These are phyloP conservation scores for Pseudocercospora fuligena DNA, from an alignment of 2,329 filamentous ascomycete genomes.

Conservation along the genomic window DNA sequence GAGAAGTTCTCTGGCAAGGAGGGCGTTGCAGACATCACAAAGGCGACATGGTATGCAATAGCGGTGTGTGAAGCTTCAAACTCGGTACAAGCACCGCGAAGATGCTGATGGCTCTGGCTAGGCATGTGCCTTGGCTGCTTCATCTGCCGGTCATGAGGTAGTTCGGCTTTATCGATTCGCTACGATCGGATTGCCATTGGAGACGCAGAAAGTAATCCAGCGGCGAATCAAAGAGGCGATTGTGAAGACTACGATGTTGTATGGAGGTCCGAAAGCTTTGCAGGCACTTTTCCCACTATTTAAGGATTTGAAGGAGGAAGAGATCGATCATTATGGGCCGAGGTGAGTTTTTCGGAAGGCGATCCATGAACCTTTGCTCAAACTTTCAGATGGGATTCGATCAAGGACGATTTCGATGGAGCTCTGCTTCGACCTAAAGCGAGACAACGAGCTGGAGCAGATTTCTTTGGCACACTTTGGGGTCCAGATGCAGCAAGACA, in stretches of 20 bases:
- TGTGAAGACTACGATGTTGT: conserved; percentile 21
- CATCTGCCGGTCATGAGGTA: conserved; percentile 22
- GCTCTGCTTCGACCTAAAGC: conserved; percentile 1
- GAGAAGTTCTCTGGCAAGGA: conserved; percentile 8
- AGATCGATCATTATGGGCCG: conserved; percentile 21
- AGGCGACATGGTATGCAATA: conserved; percentile 5
- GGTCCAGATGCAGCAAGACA: conserved; percentile 1
- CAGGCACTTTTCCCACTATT: conserved; percentile 22
- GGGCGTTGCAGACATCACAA: conserved; percentile 11
- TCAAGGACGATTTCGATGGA: background rate
- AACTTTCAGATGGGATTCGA: background rate
- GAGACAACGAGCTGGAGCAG: background rate
- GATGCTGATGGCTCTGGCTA: background rate
- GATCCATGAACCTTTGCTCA: background rate
- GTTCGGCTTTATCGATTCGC: conserved; percentile 23
- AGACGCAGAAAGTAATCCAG: conserved; percentile 20
- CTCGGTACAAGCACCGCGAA: background rate
- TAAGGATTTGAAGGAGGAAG: conserved; percentile 22
- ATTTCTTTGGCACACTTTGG: conserved; percentile 23
- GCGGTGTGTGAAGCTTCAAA: conserved; percentile 1
- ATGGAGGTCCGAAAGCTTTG: conserved; percentile 20
- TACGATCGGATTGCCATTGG: conserved; percentile 13
- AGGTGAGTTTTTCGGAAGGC: background rate
- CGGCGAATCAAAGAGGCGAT: conserved; percentile 25
- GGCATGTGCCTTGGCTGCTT: conserved; percentile 19